These are phyloP conservation scores for Saccharum officinarum DNA, from an alignment of 176 grass and related monocot species.

Conservation along the genomic window DNA sequence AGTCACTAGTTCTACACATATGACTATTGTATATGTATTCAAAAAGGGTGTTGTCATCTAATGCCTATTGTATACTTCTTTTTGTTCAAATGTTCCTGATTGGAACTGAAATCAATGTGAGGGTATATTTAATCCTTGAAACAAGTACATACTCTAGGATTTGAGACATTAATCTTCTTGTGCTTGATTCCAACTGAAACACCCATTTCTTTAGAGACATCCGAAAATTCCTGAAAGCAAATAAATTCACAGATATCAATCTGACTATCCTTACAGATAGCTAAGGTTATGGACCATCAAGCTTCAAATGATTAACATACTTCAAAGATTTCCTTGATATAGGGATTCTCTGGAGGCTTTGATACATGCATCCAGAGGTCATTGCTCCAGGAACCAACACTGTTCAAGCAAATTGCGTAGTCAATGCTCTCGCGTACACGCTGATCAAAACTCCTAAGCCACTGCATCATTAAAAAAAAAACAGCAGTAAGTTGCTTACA, in stretches of 20 bases:
- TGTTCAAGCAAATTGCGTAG: conserved; percentile 98
- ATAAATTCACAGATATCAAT: conserved; percentile 28
- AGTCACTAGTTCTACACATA: not conserved
- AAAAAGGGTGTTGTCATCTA: not conserved
- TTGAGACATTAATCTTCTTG: conserved; percentile 99
- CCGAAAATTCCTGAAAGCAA: conserved; percentile 71
- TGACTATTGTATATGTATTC: not conserved
- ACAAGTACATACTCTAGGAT: conserved; percentile 72
- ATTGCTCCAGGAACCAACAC: conserved; percentile 84
- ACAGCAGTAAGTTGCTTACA: conserved; percentile 18
- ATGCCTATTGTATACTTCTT: not conserved
- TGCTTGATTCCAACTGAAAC: conserved; percentile 92
- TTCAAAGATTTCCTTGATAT: conserved; percentile 95
- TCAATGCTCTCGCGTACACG: conserved; percentile 91
- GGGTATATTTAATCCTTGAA: conserved; percentile 8
- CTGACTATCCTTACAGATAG: not conserved
- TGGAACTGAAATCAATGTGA: not conserved
- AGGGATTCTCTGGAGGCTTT: conserved; percentile 94
- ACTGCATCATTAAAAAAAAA: conserved; percentile 51
- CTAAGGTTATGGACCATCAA: conserved; percentile 21
- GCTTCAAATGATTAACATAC: conserved; percentile 44
- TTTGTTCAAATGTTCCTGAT: not conserved
- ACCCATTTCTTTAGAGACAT: conserved; percentile 79
- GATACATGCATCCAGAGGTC: conserved; percentile 97
- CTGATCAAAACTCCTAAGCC: conserved; percentile 98